Percentiles rank a stretch among this genome's conserved stretches.
These are phyloP conservation scores for Penicillium tannophilum DNA, from an alignment of 495 filamentous ascomycete species.

Conservation along the genomic window DNA sequence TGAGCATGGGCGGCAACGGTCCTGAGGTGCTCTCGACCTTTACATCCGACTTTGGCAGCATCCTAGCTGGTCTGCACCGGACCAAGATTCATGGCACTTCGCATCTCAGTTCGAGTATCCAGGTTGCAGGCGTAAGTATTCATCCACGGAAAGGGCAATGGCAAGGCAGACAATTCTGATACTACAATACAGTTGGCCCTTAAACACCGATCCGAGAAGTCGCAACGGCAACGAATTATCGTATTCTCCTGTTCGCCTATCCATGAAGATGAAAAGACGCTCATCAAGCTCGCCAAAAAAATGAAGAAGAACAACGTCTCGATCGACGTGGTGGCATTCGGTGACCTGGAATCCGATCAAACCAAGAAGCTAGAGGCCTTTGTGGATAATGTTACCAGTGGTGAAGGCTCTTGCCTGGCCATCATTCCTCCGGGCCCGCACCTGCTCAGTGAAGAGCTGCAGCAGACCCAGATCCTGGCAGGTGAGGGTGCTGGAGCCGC, in stretches of 20 bases:
- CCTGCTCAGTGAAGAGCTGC: constrained; percentile 87
- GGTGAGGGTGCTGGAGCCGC: constrained; percentile 65
- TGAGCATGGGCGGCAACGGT: constrained; percentile 98
- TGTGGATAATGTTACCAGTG: constrained; percentile 85
- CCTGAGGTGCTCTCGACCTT: constrained; percentile 96
- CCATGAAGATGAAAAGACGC: constrained; percentile 80
- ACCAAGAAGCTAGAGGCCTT: constrained; percentile 92
- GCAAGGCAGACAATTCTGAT: constrained; percentile 7
- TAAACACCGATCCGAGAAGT: constrained; percentile 97
- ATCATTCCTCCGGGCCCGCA: constrained; percentile 89
- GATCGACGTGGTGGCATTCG: constrained; percentile 93
- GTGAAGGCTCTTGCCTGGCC: constrained; percentile 86
- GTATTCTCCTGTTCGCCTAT: constrained; percentile 94
- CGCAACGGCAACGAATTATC: constrained; percentile 90
- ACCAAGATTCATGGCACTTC: constrained; percentile 89
- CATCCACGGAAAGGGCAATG: background rate
- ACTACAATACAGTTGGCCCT: constrained; percentile 71
- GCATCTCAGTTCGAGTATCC: constrained; percentile 89
- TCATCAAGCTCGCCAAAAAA: constrained; percentile 90
- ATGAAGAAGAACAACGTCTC: constrained; percentile 97
- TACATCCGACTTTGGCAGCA: constrained; percentile 92
- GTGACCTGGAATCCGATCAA: constrained; percentile 86
- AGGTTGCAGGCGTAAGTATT: constrained; percentile 82
- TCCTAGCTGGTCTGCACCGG: constrained; percentile 87
- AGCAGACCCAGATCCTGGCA: constrained; percentile 85